Conservation (phyloP, 495 filamentous ascomycete genomes). For the Penicillium crystallinum region DNA sequence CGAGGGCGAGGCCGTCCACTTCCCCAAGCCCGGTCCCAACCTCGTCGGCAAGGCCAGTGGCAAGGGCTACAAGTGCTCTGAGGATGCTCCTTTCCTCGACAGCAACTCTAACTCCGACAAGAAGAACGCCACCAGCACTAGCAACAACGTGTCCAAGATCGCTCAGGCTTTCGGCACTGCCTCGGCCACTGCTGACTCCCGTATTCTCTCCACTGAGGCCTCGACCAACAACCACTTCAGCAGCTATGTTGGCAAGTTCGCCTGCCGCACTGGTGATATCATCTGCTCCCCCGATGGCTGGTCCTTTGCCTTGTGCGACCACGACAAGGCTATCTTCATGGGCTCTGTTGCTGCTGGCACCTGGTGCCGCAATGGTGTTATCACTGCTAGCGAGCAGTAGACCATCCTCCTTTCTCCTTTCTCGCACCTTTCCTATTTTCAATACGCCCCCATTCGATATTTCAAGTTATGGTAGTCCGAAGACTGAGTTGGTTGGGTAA, state of each 20-base stretch:
- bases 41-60: slow-evolving; percentile 16
- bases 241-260: slow-evolving; percentile 12
- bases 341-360: slow-evolving; percentile 39
- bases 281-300: slow-evolving; percentile 37
- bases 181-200: slow-evolving; percentile 8
- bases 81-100: slow-evolving; percentile 20
- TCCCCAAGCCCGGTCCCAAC: slow-evolving; percentile 24
- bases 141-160: slow-evolving; percentile 13
- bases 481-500: background rate
- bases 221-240: slow-evolving; percentile 16
- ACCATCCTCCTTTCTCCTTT: background rate
- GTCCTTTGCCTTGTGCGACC: slow-evolving; percentile 33
- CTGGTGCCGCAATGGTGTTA: slow-evolving; percentile 30
- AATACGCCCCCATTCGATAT: background rate
- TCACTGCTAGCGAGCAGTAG: slow-evolving; percentile 14
- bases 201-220: slow-evolving; percentile 7
- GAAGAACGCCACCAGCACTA: background rate
- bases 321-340: slow-evolving; percentile 34
- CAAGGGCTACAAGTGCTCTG: slow-evolving; percentile 25
- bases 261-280: slow-evolving; percentile 27
- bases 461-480: background rate
- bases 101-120: background rate
- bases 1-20: slow-evolving; percentile 24
- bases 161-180: slow-evolving; percentile 11
- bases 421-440: background rate